These are phyloP conservation scores for Epichloe sp. DNA, from an alignment of 2,329 filamentous ascomycete genomes.

Conservation along the genomic window DNA sequence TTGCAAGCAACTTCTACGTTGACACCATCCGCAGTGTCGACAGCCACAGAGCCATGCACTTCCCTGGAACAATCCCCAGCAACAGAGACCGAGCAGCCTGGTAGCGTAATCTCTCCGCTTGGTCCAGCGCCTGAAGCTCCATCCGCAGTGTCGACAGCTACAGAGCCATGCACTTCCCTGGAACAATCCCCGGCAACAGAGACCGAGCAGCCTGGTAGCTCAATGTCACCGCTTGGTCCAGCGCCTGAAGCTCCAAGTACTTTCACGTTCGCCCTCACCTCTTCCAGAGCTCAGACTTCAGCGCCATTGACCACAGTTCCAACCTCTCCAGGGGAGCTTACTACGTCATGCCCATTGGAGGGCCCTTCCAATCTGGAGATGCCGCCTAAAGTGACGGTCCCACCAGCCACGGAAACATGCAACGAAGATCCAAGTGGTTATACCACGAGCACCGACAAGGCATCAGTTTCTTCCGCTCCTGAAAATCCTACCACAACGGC, in stretches of 20 bases:
- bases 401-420: constrained; percentile 1
- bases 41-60: constrained; percentile 1
- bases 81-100: not conserved
- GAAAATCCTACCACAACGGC: not conserved
- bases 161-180: constrained; percentile 1
- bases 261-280: not conserved
- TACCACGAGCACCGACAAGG: not conserved
- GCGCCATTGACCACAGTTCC: not conserved
- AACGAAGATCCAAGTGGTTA: not conserved
- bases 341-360: constrained; percentile 2
- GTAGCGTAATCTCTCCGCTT: constrained; percentile 4
- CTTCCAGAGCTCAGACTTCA: not conserved
- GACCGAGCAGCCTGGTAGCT: not conserved
- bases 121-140: constrained; percentile 8
- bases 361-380: not conserved
- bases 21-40: constrained; percentile 1
- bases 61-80: not conserved
- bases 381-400: not conserved
- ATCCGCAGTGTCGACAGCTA: not conserved
- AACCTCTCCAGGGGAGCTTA: not conserved
- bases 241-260: constrained; percentile 7
- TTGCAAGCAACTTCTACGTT: constrained; percentile 4
- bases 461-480: not conserved
- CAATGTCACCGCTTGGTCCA: constrained; percentile 6
- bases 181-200: not conserved